Conservation (phyloP, 495 filamentous ascomycete genomes). For the Podospora bellae-mahoneyi region DNA sequence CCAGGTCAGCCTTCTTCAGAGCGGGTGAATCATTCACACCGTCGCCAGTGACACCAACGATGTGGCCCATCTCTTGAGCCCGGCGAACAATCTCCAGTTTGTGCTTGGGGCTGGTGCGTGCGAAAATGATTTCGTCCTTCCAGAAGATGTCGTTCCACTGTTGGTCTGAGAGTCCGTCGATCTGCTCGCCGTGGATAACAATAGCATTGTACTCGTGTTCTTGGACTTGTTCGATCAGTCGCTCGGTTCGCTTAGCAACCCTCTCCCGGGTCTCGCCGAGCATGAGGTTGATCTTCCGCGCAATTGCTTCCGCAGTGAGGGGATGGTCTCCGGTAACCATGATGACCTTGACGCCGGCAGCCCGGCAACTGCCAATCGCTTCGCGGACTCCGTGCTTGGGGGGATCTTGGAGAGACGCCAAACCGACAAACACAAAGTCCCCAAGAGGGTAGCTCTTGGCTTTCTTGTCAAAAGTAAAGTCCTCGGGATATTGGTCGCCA, state of each 20-base stretch:
- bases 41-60: conserved; percentile 86
- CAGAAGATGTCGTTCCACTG: conserved; percentile 58
- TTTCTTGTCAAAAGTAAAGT: conserved; percentile 34
- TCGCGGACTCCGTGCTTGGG: conserved; percentile 63
- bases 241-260: conserved; percentile 28
- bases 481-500: conserved; percentile 12
- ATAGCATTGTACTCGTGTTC: conserved; percentile 26
- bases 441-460: conserved; percentile 28
- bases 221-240: conserved; percentile 34
- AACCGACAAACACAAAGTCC: conserved; percentile 53
- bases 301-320: conserved; percentile 60
- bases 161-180: conserved; percentile 60
- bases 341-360: conserved; percentile 57
- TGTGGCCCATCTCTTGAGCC: conserved; percentile 46
- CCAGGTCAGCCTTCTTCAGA: conserved; percentile 75
- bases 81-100: conserved; percentile 76
- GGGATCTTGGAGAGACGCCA: conserved; percentile 71
- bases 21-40: conserved; percentile 86
- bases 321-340: conserved; percentile 68
- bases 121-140: conserved; percentile 53
- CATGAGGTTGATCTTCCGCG: conserved; percentile 44
- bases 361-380: conserved; percentile 49
- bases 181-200: conserved; percentile 68
- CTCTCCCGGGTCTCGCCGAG: conserved; percentile 34
- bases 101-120: conserved; percentile 64